Evolutionary conservation across 179 eudicot species (phyloP), one percentile per base, ranked within the genome.

Genomic region (Spinacia oleracea): DNA sequence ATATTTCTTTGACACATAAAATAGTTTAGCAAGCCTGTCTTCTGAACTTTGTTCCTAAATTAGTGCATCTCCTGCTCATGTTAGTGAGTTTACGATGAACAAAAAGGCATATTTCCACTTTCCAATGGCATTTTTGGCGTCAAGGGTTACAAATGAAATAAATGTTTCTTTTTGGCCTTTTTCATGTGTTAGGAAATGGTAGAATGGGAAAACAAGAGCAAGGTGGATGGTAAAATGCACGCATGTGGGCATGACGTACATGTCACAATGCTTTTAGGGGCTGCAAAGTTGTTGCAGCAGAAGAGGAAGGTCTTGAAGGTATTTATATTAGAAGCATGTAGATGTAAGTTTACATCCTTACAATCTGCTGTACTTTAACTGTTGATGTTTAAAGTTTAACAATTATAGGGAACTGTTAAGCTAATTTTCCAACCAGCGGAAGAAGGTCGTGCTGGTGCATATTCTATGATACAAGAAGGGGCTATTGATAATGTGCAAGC

Each of bases 341-440:
- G 34, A 66, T 73, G 21, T n/a, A 11, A 5, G 15, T 27, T 27
- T 16, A 16, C 18, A 3, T 60, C 11, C 70, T 42, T 20, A 46
- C 32, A 66, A 35, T 35, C 15, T 50, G 53, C 14, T 72, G 7
- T 6, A 27, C 38, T 58, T 58, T 35, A 75, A 46, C 32, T 46
- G 63, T 48, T 70, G 84, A 85, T 73, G 35, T n/a, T 68, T 82
- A 23, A 84, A 87, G 86, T 89, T 76, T 58, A n/a, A 4, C 1
- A 63, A n/a, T 72, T 74, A 32, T 32, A 91, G 96, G 96, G 93
- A 62, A 89, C 91, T 18, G 81, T 91, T 62, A 91, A 88, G 80
- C 88, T 91, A 6, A 85, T 91, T 31, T 91, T 90, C 82, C 96
- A 91, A 85, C 96, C 96, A 6, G 96, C 81, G 18, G 96, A 91